Evolutionary conservation across 345 rosid species (phyloP).

Genomic region (Citrus cavaleriei): DNA sequence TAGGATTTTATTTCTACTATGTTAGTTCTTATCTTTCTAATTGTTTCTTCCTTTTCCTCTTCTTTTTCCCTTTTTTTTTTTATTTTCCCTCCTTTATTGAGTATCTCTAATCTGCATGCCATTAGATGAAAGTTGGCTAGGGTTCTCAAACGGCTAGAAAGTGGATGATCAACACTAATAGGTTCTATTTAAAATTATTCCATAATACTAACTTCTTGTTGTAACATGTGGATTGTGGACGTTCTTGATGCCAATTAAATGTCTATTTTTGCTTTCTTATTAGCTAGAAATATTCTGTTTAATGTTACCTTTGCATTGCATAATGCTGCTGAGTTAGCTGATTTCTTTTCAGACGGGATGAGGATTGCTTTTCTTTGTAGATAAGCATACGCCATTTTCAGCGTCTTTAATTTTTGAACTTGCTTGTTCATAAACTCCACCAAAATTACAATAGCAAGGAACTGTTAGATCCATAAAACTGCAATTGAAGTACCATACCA

Average conservation of each 20-base stretch:
- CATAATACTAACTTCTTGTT: neutral
- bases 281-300: neutral
- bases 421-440: neutral
- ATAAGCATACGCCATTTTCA: too few relatives aligned
- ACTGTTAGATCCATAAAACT: neutral
- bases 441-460: neutral
- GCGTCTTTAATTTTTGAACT: too few relatives aligned
- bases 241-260: neutral
- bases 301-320: neutral
- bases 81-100: neutral
- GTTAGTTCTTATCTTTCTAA: neutral
- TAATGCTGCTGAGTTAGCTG: neutral
- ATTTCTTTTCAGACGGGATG: neutral
- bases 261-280: neutral
- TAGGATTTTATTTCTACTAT: constrained; percentile 8
- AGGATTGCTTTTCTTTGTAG: too few relatives aligned
- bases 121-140: neutral
- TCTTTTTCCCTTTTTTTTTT: neutral
- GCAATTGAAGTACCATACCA: neutral
- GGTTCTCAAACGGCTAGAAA: neutral
- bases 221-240: neutral
- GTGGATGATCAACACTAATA: neutral
- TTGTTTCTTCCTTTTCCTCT: neutral
- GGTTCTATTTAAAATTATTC: neutral
- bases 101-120: neutral